phyloP scores from a whole-genome alignment of 495 filamentous ascomycete genomes.

The Penicillium antarcticum region DNA sequence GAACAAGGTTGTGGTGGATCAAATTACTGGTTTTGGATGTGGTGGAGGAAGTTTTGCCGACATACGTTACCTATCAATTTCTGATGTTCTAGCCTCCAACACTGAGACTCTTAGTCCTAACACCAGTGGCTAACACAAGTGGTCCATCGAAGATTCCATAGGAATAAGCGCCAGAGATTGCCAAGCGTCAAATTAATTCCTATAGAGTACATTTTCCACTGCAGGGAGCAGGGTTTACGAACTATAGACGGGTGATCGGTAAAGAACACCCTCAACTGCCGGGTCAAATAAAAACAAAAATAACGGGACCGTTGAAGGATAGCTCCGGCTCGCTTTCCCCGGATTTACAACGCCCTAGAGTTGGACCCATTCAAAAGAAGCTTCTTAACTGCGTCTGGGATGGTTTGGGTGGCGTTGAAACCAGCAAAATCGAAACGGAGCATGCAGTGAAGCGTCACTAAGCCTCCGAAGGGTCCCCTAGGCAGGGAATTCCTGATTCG shows the following conservation, averaged over 20 bases:
- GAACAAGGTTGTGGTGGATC: not conserved
- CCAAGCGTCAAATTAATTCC: not conserved
- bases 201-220: too few species aligned
- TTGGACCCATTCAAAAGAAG: slow-evolving; percentile 23
- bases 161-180: not conserved
- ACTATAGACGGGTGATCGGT: too few species aligned
- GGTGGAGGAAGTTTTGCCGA: not conserved
- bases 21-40: not conserved
- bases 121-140: not conserved
- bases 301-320: not conserved
- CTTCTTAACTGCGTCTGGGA: slow-evolving; percentile 19
- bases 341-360: slow-evolving; percentile 8
- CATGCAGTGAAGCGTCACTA: slow-evolving; percentile 19
- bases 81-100: not conserved
- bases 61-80: slow-evolving; percentile 13
- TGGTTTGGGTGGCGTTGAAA: slow-evolving; percentile 26
- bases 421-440: slow-evolving; percentile 15
- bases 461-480: slow-evolving; percentile 2
- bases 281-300: not conserved
- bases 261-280: not conserved
- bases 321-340: slow-evolving; percentile 4
- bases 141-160: not conserved
- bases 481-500: not conserved
- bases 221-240: too few species aligned
- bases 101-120: not conserved